Base-by-base conservation (phyloP, 140 eudicot genomes). In the Anethum foeniculum region DNA sequence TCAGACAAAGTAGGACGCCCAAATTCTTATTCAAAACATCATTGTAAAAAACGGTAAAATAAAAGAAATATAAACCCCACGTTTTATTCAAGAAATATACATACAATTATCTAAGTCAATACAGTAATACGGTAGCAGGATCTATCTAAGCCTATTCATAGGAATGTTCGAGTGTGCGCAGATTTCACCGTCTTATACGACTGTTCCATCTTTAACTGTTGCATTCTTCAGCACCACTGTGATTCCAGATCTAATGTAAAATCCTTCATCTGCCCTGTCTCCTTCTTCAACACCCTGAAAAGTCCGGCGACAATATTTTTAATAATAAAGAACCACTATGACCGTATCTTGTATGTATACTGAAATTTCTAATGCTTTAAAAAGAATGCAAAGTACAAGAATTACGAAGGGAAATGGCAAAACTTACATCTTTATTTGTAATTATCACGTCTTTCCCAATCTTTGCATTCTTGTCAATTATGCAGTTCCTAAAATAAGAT, bases 391-490 rank as follows among this genome's bases (percentile, higher is more conserved):
- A 71, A 6, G 41, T 30, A 16, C 21, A 69, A 0, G 76, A 32
- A 36, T 7, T 34, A 48, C 48, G 16, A 71, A 71, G 28, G 23
- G 7, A 19, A 36, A 69, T 7, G 30, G 30, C 3, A 39, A 19
- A 7, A 83, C 91, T 90, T 83, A 88, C 94, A 88, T 95, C 99
- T 84, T 87, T 95, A 51, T 95, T 95, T 79, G 90, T 80, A 60
- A 95, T 95, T 39, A 92, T 47, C 82, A 90, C 97, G 76, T 95
- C 81, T 85, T 85, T 95, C 75, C 99, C 99, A 9, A 95, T 95
- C 90, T 85, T 90, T 23, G 97, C 95, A 30, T 95, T 95, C 92
- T 95, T 95, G 85, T 95, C 99, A 28, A 92, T 92, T 81, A 95
- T 95, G 87, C 97, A 95, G 62, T 95, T 95, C 88, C 99, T 94